Base-by-base conservation (phyloP, 139 green algal genomes). In the Axilococcus clingmanii region DNA sequence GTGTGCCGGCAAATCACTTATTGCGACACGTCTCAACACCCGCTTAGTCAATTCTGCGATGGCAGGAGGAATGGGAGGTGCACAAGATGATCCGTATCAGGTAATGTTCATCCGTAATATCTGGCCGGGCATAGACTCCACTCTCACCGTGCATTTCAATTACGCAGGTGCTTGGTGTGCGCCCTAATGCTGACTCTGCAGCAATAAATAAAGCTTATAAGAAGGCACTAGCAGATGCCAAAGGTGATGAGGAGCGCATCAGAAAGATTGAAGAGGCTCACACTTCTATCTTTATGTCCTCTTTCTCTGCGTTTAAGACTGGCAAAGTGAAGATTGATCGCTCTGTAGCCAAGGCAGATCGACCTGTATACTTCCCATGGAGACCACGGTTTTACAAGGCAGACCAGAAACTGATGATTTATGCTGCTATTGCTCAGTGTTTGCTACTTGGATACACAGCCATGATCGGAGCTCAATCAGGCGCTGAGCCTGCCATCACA, bases 301-400 rank as follows among this genome's bases (percentile, higher is more conserved):
- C 48, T 17, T 55, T 84, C 17, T 63, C 54, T 12, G 40, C 62
- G 14, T 43, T 74, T 1, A 44, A 80, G 47, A 49, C 71, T 57
- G 72, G 68, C 24, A 61, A 59, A 20, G 34, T 51, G 12, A 22
- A 44, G 12, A 68, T 83, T 20, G 55, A 69, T 29, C 74, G 75
- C 43, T 67, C 77, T 1, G 42, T 83, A 24, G 41, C 47, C 9
- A 83, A 73, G 38, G 76, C 76, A 8, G 76, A 84, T 61, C 63
- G 57, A 14, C 54, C 65, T 15, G 32, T 45, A 24, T 77, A 68
- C 44, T 77, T 84, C 42, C 76, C 68, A 5, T 84, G 76, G 76
- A 58, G 73, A 3, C 76, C 76, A 12, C 63, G 72, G 28, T 36
- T 60, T 3, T 67, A 48, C 33, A 40, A 57, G 17, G 69, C 72